Evolutionary conservation across 371 early-diverging fungal species (phyloP).

Genomic region (Batkoa obscura): DNA sequence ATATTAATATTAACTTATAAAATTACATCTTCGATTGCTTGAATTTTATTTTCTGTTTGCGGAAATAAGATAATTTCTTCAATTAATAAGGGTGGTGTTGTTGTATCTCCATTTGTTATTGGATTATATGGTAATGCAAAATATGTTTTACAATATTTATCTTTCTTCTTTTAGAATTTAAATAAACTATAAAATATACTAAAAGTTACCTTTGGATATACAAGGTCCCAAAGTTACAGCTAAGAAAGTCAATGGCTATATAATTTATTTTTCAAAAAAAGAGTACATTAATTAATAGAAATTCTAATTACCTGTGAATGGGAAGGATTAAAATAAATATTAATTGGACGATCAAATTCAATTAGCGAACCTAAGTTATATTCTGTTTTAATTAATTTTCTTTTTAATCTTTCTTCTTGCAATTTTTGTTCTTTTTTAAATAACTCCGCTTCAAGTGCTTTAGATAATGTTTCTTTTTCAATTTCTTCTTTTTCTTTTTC

Average conservation of each 20-base stretch:
- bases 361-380: neutral
- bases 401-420: neutral
- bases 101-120: neutral
- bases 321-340: neutral
- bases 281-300: neutral
- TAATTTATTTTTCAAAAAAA: neutral
- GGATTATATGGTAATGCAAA: neutral
- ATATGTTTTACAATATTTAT: neutral
- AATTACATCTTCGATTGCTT: neutral
- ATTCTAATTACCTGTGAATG: neutral
- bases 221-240: neutral
- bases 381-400: neutral
- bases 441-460: slow-evolving; percentile 3
- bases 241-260: neutral
- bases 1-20: neutral
- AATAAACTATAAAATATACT: neutral
- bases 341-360: slow-evolving; percentile 2
- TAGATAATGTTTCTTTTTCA: neutral
- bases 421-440: slow-evolving; percentile 11
- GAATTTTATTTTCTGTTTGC: neutral
- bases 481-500: neutral
- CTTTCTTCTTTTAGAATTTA: neutral
- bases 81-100: neutral
- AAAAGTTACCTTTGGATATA: neutral
- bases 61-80: neutral